Evolutionary conservation across 768 basidiomycete genomes (phyloP), one percentile per base, ranked within the genome.

Genomic region (Trametes coccinea): DNA sequence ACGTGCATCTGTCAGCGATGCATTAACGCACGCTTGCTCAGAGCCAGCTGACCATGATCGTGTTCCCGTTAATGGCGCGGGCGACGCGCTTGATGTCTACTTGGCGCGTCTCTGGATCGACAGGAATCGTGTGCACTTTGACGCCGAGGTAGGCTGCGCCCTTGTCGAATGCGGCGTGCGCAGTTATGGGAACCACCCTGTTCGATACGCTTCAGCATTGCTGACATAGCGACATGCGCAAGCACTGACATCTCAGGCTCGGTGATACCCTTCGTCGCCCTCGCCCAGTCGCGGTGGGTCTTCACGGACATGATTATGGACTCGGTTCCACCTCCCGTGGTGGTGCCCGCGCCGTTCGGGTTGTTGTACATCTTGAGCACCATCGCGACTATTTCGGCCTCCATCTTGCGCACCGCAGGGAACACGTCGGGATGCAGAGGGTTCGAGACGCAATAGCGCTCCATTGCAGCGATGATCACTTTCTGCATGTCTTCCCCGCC

Each of bases 81-180:
- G 82, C 84, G 51, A 98, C 89, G 31, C 79, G 81, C 62, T 83
- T 86, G 51, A 98, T 64, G 71, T 95, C 81, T 6, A 88, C 94
- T 71, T 88, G 84, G 17, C 95, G 85, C 16, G 93, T 93, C 16
- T 76, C 72, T 2, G 80, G 77, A 69, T 98, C 82, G 27, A 98
- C 87, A 0, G 95, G 92, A 48, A 99, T 84, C 33, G 84, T 81
- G 67, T 94, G 94, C 5, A 95, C 79, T 78, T 97, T 98, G 78
- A 99, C 85, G 13, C 85, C 84, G 70, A 98, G 84, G 73, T 96
- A 98, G 8, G 86, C 83, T 1, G 86, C 88, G 3, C 89, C 95
- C 73, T 99, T 99, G 78, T 94, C 89, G 72, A 99, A 99, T 0
- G 96, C 96, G 2, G 93, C 93, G 69, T 98, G 96, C 0, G 90